Conservation (phyloP, 2,329 filamentous ascomycete species). For the Aschersonia sp. region DNA sequence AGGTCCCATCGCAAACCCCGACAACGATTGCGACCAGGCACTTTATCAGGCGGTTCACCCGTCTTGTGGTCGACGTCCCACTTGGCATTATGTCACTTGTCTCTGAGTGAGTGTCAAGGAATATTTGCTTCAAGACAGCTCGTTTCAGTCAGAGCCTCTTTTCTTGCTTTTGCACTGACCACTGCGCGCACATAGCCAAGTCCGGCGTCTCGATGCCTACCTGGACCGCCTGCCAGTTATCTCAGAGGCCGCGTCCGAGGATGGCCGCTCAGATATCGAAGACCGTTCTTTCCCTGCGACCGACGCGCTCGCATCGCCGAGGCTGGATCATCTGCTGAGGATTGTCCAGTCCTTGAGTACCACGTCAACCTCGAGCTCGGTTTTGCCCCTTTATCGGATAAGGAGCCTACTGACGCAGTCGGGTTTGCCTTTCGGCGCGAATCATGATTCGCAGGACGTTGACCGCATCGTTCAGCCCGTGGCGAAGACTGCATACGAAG, state of each 20-base stretch:
- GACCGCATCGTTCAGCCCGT: conserved; percentile 11
- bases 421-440: conserved; percentile 27
- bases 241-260: conserved; percentile 24
- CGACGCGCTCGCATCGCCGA: conserved; percentile 32
- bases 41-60: neutral
- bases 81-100: conserved; percentile 28
- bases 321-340: conserved; percentile 47
- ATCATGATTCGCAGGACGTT: conserved; percentile 19
- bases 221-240: conserved; percentile 42
- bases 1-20: conserved; percentile 3
- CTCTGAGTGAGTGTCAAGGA: conserved; percentile 25
- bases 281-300: conserved; percentile 19
- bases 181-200: conserved; percentile 27
- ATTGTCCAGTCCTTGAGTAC: conserved; percentile 60
- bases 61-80: neutral
- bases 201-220: conserved; percentile 49
- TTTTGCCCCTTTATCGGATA: conserved; percentile 47
- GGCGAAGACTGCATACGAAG: conserved; percentile 42
- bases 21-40: conserved; percentile 1
- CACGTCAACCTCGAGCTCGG: conserved; percentile 45
- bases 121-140: no score
- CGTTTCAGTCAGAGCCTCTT: neutral
- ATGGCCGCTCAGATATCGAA: conserved; percentile 22
- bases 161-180: no score
- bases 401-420: conserved; percentile 48